Evolutionary conservation across 495 filamentous ascomycete species (phyloP).

Genomic region (Sabuloglossum arenarium): DNA sequence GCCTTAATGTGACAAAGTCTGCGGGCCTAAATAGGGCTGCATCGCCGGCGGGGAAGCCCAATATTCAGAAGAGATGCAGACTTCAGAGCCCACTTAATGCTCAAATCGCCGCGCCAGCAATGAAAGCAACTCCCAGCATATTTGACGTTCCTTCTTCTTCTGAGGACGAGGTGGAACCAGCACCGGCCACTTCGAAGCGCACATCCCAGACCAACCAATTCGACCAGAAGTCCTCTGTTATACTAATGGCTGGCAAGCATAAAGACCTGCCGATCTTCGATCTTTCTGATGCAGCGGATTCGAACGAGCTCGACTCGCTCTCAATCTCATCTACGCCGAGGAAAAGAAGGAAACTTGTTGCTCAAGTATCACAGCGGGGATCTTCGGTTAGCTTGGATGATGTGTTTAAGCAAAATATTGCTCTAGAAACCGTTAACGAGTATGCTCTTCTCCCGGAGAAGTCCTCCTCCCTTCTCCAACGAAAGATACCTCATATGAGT

Average conservation of each 20-base stretch:
- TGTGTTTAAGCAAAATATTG: neutral
- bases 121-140: neutral
- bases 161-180: conserved; percentile 14
- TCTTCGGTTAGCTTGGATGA: neutral
- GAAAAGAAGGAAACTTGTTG: neutral
- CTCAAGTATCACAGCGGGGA: neutral
- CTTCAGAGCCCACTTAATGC: neutral
- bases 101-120: neutral
- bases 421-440: neutral
- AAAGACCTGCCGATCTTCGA: neutral
- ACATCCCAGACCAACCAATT: neutral
- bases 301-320: neutral
- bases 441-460: neutral
- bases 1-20: neutral
- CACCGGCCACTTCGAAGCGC: neutral
- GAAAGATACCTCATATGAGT: neutral
- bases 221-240: neutral
- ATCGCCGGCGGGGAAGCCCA: neutral
- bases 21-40: neutral
- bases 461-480: neutral
- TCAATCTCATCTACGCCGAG: neutral
- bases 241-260: neutral
- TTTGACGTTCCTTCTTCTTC: conserved; percentile 19
- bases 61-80: neutral
- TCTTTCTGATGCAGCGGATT: neutral